phyloP scores from a whole-genome alignment of 2,329 filamentous ascomycete species.

The Tolypocladium tundrense region DNA sequence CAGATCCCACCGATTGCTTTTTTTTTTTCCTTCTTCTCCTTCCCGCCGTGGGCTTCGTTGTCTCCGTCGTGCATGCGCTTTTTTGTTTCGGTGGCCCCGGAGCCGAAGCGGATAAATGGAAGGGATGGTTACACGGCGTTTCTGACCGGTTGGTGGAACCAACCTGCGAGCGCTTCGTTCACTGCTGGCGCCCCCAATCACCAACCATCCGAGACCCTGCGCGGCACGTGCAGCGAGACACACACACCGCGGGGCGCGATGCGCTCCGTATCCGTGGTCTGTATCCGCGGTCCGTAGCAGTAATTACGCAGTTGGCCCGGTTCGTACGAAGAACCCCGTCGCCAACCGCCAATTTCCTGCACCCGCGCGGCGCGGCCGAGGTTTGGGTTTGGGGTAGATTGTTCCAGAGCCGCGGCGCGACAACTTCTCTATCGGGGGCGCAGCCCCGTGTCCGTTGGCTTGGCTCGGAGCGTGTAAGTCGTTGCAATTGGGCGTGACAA shows the following conservation, averaged over 20 bases:
- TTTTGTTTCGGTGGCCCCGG: not conserved
- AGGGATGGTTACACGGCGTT: not conserved
- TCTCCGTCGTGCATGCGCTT: not conserved
- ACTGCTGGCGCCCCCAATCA: not conserved
- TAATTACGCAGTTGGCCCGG: not conserved
- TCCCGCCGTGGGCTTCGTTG: not conserved
- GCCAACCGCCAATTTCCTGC: not conserved
- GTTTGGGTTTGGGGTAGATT: not conserved
- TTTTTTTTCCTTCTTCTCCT: too few relatives aligned
- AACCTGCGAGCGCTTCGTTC: not conserved
- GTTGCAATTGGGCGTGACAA: not conserved
- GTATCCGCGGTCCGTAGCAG: not conserved
- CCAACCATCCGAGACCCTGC: not conserved
- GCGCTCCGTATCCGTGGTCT: not conserved
- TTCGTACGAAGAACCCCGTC: not conserved
- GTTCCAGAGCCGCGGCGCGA: not conserved
- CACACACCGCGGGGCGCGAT: too few relatives aligned
- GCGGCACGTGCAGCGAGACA: not conserved
- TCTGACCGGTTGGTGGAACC: not conserved
- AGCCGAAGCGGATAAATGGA: not conserved
- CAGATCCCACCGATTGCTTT: not conserved
- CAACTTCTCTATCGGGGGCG: not conserved
- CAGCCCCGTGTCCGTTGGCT: not conserved
- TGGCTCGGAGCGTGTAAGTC: not conserved
- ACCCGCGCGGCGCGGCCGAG: not conserved